Base-by-base conservation (phyloP, 352 stramenopile species). In the Globisporangium acanthophoron region DNA sequence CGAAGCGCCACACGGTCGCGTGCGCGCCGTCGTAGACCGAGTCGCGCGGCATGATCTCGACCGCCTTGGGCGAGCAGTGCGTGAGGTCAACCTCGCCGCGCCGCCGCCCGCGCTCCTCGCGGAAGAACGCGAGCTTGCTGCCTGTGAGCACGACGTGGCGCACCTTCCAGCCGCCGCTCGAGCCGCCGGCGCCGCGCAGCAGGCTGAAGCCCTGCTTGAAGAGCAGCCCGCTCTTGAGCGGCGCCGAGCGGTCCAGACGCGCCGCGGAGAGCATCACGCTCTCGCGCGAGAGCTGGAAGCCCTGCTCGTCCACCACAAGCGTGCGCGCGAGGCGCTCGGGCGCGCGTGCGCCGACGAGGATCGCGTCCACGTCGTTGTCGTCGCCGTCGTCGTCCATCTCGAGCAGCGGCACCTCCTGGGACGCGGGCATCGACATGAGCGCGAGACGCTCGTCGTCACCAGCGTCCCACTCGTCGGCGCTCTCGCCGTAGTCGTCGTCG, bases 41-140 rank as follows among this genome's bases (percentile, higher is more conserved):
- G 62, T 94, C 82, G 29, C 70, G 70, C 0, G 85, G 85, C 85
- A 94, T 92, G 48, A 91, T 87, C 61, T 94, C 80, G 50, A 94
- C 82, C 47, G 74, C 78, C 62, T 88, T 86, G 49, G 53, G 62
- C 46, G 53, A 73, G 60, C 78, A 90, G 37, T 83, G 82, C 58
- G 76, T 56, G 54, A 94, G 58, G 61, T 94, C 76, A 52, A 94
- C 77, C 58, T 92, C 80, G 5, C 83, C 78, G 31, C 83, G 76
- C 52, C 81, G 78, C 18, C 71, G 70, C 13, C 85, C 85, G 62
- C 85, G 56, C 62, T 94, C 81, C 61, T 88, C 82, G 27, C 67
- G 73, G 66, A 73, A 94, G 39, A 90, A 90, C 31, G 66, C 84
- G 50, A 93, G 69, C 49, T 88, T 88, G 53, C 70, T 60, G 48